phyloP scores from a whole-genome alignment of 2,329 filamentous ascomycete species.

The Aspergillus arachidicola region DNA sequence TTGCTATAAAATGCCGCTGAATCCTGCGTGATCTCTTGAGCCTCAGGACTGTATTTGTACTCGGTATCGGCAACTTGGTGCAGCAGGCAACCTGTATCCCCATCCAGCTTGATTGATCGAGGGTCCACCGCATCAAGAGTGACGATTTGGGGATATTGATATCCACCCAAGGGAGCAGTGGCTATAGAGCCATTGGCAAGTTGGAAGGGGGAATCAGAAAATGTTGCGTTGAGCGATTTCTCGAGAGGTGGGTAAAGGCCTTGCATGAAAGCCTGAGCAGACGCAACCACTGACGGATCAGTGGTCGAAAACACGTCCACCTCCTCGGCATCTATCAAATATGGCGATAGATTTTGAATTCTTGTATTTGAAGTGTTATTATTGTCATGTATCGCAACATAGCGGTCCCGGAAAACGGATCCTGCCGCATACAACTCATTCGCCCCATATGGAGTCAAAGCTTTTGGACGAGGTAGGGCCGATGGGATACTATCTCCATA shows the following conservation, averaged over 20 bases:
- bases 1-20: conserved; percentile 50
- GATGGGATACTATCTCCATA: conserved; percentile 59
- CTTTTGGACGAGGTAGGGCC: conserved; percentile 36
- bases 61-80: conserved; percentile 39
- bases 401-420: conserved; percentile 54
- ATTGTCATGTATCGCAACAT: conserved; percentile 43
- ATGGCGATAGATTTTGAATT: conserved; percentile 49
- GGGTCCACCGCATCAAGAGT: conserved; percentile 50
- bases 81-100: conserved; percentile 48
- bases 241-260: conserved; percentile 59
- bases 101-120: conserved; percentile 54
- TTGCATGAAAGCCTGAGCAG: conserved; percentile 64
- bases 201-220: conserved; percentile 39
- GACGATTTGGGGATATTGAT: conserved; percentile 59
- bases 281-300: conserved; percentile 52
- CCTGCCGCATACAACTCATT: conserved; percentile 56
- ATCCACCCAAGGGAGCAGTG: conserved; percentile 55
- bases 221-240: conserved; percentile 35
- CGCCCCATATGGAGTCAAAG: conserved; percentile 59
- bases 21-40: conserved; percentile 39
- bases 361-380: conserved; percentile 33
- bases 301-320: conserved; percentile 52
- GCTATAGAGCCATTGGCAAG: conserved; percentile 53
- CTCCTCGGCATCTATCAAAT: conserved; percentile 49
- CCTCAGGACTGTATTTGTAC: conserved; percentile 48